phyloP scores from a whole-genome alignment of 352 stramenopile species.

The Globisporangium spinosum region DNA sequence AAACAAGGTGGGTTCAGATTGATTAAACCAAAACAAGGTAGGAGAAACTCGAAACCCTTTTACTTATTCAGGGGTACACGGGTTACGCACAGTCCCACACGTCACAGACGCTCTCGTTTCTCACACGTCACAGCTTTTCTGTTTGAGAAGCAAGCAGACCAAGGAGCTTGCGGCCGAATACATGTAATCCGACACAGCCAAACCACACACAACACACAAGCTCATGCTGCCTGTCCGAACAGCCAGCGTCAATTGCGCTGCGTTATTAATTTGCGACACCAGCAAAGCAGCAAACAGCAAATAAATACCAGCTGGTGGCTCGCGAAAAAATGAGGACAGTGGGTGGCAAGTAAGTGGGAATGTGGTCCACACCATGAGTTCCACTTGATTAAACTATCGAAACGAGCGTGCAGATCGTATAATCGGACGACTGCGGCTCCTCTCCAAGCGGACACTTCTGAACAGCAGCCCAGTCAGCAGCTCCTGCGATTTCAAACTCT shows the following conservation, averaged over 20 bases:
- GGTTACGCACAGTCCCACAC: background rate
- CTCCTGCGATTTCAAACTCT: too few species aligned
- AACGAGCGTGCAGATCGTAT: background rate
- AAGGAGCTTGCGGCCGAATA: background rate
- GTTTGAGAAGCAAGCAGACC: background rate
- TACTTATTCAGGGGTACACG: background rate
- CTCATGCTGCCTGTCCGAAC: background rate
- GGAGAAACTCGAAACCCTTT: background rate
- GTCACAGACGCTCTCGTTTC: background rate
- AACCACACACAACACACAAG: background rate
- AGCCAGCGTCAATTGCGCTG: background rate
- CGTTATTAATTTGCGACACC: background rate
- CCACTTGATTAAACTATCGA: slow-evolving; percentile 1
- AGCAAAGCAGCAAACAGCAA: background rate
- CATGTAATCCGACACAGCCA: background rate
- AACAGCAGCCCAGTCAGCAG: background rate
- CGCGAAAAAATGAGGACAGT: background rate
- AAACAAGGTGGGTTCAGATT: too few species aligned
- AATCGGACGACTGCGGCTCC: background rate
- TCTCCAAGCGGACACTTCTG: background rate
- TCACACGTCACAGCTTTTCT: background rate
- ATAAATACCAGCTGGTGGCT: background rate
- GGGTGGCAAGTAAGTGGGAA: background rate
- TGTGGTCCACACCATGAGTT: background rate
- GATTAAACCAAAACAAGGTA: too few species aligned